phyloP scores from a whole-genome alignment of 2,329 filamentous ascomycete species.

The Aspergillus sergii region DNA sequence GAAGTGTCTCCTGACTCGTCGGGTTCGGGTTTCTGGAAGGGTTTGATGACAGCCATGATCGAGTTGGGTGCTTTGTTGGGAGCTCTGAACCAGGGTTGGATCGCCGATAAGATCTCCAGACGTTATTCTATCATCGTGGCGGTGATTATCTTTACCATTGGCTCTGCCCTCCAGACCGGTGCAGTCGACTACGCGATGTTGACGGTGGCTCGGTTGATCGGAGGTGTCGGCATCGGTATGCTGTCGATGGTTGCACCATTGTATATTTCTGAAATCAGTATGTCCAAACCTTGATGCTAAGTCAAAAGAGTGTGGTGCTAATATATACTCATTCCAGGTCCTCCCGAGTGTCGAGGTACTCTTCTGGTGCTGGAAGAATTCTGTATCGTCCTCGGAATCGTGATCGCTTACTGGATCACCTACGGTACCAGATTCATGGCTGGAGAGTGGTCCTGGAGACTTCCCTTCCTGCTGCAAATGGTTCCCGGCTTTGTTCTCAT shows the following conservation, averaged over 20 bases:
- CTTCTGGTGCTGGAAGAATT: slow-evolving; percentile 48
- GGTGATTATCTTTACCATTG: slow-evolving; percentile 55
- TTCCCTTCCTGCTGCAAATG: slow-evolving; percentile 54
- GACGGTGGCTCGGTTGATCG: slow-evolving; percentile 52
- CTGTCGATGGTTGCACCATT: slow-evolving; percentile 53
- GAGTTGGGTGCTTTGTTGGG: slow-evolving; percentile 55
- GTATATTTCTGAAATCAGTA: slow-evolving; percentile 56
- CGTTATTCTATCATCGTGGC: slow-evolving; percentile 57
- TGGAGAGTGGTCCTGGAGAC: slow-evolving; percentile 51
- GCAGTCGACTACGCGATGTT: slow-evolving; percentile 56
- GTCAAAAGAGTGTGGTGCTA: not conserved
- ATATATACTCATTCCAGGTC: slow-evolving; percentile 23
- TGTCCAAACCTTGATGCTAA: slow-evolving; percentile 2
- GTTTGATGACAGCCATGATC: slow-evolving; percentile 58
- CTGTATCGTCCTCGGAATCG: slow-evolving; percentile 45
- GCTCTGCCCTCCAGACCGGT: slow-evolving; percentile 55
- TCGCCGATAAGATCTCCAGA: slow-evolving; percentile 56
- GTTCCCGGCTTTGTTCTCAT: slow-evolving; percentile 42
- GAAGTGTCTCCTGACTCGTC: slow-evolving; percentile 43
- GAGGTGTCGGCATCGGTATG: slow-evolving; percentile 57
- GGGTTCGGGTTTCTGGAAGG: slow-evolving; percentile 45
- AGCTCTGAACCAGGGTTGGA: slow-evolving; percentile 51
- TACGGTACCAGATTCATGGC: slow-evolving; percentile 48
- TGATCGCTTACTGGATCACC: slow-evolving; percentile 47
- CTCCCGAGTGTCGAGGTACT: slow-evolving; percentile 52